Conservation (phyloP, 352 stramenopile genomes). For the Pythium brassicae region DNA sequence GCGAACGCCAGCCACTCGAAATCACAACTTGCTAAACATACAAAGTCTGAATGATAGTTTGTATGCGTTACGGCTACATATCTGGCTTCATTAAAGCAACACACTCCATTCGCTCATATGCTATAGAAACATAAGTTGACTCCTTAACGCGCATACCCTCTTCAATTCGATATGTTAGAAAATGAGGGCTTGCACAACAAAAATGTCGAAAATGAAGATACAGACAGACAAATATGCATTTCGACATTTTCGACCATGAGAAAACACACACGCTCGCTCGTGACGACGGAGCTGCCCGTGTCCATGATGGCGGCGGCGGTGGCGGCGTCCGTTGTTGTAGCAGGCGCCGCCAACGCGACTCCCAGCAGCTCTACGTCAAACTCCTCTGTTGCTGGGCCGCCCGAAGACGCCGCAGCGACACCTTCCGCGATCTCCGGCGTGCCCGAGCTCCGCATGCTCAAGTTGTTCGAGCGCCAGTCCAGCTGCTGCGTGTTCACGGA, state of each 20-base stretch:
- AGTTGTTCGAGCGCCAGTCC: constrained; percentile 62
- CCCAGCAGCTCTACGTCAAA: not conserved
- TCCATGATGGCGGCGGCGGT: not conserved
- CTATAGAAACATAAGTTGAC: too few relatives aligned
- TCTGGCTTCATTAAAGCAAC: too few relatives aligned
- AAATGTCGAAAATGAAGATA: too few relatives aligned
- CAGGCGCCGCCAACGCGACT: too few relatives aligned
- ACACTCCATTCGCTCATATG: too few relatives aligned
- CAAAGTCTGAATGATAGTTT: too few relatives aligned
- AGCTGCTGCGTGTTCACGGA: constrained; percentile 74
- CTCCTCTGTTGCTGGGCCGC: not conserved
- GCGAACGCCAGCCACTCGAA: too few relatives aligned
- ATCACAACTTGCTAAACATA: not conserved
- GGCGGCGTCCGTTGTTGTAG: not conserved
- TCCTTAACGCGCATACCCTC: too few relatives aligned
- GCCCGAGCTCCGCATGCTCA: constrained; percentile 60
- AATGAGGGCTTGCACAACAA: too few relatives aligned
- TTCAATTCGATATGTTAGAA: too few relatives aligned
- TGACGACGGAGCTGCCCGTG: not conserved
- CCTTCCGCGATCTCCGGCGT: constrained; percentile 3
- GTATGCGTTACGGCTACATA: too few relatives aligned
- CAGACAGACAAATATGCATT: too few relatives aligned
- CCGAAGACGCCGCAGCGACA: not conserved
- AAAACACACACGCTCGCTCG: not conserved
- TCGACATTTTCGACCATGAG: not conserved